Percentiles rank a stretch among this genome's conserved stretches.
These are phyloP conservation scores for Daedalea quercina DNA, from an alignment of 768 basidiomycete genomes.

Conservation along the genomic window DNA sequence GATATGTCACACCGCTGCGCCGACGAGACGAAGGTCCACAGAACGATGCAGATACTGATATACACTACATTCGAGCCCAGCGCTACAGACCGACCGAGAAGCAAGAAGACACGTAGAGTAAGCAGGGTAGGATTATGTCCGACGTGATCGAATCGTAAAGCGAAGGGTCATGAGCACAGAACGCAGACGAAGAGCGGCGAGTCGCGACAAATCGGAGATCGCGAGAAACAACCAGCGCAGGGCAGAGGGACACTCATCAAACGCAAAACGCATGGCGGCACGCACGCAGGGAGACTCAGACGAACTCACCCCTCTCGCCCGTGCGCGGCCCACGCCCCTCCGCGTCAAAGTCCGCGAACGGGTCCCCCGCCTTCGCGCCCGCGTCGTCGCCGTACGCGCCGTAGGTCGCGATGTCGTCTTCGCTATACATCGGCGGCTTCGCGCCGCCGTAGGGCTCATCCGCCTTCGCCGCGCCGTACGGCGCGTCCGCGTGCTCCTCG, in stretches of 20 bases:
- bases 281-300: not conserved
- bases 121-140: not conserved
- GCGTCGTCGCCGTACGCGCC: constrained; percentile 29
- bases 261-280: too few relatives aligned
- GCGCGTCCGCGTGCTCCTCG: constrained; percentile 23
- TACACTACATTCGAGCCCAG: too few relatives aligned
- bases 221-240: too few relatives aligned
- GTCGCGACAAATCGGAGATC: too few relatives aligned
- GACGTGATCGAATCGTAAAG: not conserved
- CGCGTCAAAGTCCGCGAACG: constrained; percentile 47
- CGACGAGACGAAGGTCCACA: too few relatives aligned
- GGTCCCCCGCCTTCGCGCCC: constrained; percentile 35
- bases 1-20: too few relatives aligned
- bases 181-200: too few relatives aligned
- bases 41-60: too few relatives aligned
- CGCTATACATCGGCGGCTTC: constrained; percentile 15
- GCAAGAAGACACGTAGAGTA: not conserved
- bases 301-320: not conserved
- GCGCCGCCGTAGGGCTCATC: constrained; percentile 33
- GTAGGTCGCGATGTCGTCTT: constrained; percentile 17
- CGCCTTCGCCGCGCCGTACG: constrained; percentile 15
- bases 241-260: too few relatives aligned
- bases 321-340: constrained; percentile 3
- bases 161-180: too few relatives aligned
- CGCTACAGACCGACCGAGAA: too few relatives aligned